Conservation (phyloP, 2,329 filamentous ascomycete genomes). For the Venturia oleaginea region DNA sequence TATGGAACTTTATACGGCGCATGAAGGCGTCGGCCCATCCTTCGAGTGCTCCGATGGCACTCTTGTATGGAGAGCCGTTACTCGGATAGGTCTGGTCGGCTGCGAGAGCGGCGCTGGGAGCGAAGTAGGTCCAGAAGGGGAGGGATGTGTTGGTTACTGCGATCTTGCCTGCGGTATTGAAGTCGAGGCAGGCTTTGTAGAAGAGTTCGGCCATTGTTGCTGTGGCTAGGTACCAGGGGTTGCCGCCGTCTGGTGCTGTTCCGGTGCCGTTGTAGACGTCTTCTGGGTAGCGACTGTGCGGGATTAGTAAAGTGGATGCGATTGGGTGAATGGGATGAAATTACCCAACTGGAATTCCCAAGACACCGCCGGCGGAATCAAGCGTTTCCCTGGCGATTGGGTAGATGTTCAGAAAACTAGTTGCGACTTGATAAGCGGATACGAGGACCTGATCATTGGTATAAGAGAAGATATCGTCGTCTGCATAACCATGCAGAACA, state of each 20-base stretch:
- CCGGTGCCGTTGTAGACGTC: constrained; percentile 27
- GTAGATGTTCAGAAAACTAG: constrained; percentile 23
- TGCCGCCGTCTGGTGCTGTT: constrained; percentile 23
- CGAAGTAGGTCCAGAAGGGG: constrained; percentile 27
- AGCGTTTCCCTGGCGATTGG: constrained; percentile 20
- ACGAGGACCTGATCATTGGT: constrained; percentile 25
- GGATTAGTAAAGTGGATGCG: constrained; percentile 8
- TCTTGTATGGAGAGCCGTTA: constrained; percentile 18
- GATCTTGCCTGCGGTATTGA: constrained; percentile 18
- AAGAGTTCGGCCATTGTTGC: constrained; percentile 25
- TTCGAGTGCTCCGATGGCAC: constrained; percentile 20
- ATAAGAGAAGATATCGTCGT: constrained; percentile 24
- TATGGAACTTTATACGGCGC: constrained; percentile 25
- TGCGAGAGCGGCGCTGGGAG: constrained; percentile 19
- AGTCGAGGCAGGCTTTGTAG: constrained; percentile 20
- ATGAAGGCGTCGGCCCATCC: constrained; percentile 29
- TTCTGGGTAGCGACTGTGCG: constrained; percentile 24
- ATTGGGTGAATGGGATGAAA: background rate
- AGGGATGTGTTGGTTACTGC: constrained; percentile 22
- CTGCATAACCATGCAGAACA: constrained; percentile 25
- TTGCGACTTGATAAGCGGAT: constrained; percentile 22
- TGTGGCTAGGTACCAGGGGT: constrained; percentile 28
- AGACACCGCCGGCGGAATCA: constrained; percentile 19
- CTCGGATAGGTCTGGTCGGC: constrained; percentile 19
- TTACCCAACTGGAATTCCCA: constrained; percentile 26